Evolutionary conservation across 495 filamentous ascomycete genomes (phyloP).

Genomic region (Podospora pseudopauciseta): DNA sequence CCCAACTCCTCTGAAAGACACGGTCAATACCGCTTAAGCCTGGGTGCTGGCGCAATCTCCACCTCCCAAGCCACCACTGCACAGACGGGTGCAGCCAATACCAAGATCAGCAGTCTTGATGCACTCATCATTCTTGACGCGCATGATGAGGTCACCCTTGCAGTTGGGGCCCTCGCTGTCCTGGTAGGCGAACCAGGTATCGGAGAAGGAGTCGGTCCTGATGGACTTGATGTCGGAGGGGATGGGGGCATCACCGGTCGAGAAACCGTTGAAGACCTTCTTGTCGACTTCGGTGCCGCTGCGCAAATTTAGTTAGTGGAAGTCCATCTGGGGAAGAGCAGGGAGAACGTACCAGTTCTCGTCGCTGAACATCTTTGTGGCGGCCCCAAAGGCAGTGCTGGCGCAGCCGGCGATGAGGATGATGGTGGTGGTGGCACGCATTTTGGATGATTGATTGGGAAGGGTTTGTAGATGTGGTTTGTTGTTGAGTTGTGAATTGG

Average conservation of each 20-base stretch:
- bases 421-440: slow-evolving; percentile 9
- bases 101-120: slow-evolving; percentile 10
- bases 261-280: slow-evolving; percentile 16
- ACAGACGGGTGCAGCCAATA: slow-evolving; percentile 1
- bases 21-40: neutral
- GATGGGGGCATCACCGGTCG: slow-evolving; percentile 14
- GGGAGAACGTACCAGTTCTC: slow-evolving; percentile 14
- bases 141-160: slow-evolving; percentile 17
- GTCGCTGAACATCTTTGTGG: slow-evolving; percentile 20
- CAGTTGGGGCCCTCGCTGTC: slow-evolving; percentile 14
- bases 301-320: neutral
- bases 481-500: neutral
- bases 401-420: slow-evolving; percentile 12
- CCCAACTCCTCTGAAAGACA: neutral
- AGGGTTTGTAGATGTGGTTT: neutral
- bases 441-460: neutral
- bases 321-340: neutral
- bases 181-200: slow-evolving; percentile 17
- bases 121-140: slow-evolving; percentile 8
- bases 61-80: neutral
- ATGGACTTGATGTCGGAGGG: slow-evolving; percentile 19
- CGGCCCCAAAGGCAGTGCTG: slow-evolving; percentile 17
- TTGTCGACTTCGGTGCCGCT: slow-evolving; percentile 16
- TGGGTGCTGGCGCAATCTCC: neutral
- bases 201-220: slow-evolving; percentile 11